A percentile compares a stretch with the other conserved stretches of the same genome.
Conservation (phyloP, 106 monocot genomes). For the Iris macrosiphon region DNA sequence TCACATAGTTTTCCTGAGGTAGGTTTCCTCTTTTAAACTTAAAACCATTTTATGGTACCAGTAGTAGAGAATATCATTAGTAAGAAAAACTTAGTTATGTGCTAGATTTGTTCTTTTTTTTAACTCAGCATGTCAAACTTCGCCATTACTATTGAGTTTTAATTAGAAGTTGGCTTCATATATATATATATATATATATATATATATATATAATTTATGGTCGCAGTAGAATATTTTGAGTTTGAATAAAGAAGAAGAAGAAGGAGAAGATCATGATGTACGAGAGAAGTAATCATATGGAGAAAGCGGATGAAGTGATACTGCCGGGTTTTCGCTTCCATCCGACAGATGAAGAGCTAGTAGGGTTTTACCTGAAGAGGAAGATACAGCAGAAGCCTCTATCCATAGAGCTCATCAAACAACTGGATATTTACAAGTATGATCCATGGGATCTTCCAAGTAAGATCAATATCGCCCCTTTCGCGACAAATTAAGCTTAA, state of each 20-base stretch:
- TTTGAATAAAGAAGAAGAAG: neutral
- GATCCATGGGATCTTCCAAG: constrained; percentile 95
- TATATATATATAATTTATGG: too few relatives aligned
- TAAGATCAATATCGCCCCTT: too few relatives aligned
- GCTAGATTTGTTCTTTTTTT: neutral
- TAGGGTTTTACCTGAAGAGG: constrained; percentile 69
- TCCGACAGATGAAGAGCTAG: constrained; percentile 84
- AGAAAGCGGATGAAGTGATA: constrained; percentile 65
- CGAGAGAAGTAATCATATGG: constrained; percentile 51
- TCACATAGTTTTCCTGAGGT: neutral
- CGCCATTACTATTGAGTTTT: neutral
- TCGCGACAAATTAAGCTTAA: too few relatives aligned
- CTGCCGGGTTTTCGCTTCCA: constrained; percentile 75
- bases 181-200: too few relatives aligned
- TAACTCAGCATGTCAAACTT: neutral
- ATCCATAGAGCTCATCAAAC: constrained; percentile 78
- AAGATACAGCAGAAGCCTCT: constrained; percentile 76
- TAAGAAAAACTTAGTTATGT: neutral
- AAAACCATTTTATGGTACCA: neutral
- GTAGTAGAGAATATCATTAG: neutral
- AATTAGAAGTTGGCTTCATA: too few relatives aligned
- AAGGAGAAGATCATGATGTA: constrained; percentile 25
- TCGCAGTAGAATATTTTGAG: neutral
- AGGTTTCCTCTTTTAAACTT: neutral
- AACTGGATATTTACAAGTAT: constrained; percentile 87